Evolutionary conservation across 495 filamentous ascomycete genomes (phyloP), one percentile per base, ranked within the genome.

Genomic region (Talaromyces trachyspermus): DNA sequence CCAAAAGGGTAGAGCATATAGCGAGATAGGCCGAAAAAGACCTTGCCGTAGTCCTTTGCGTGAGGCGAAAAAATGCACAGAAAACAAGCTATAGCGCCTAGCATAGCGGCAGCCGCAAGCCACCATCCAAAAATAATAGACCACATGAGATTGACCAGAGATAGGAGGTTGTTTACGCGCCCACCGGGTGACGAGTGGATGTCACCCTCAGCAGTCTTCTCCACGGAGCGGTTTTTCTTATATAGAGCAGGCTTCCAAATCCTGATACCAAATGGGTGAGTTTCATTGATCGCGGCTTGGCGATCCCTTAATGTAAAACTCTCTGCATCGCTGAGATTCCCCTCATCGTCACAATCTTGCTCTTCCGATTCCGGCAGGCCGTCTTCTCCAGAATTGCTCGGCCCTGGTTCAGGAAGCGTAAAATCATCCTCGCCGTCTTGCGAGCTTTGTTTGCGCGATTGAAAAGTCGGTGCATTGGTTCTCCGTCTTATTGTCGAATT

Each of bases 231-330:
- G 54, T 82, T 83, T 61, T 99, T 99, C 72, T 97, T 97, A 75
- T 99, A 99, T 30, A 99, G 61, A 0, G 92, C 92, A 15, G 92
- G 92, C 64, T 99, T 99, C 92, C 92, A 99, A 25, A 99, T 85
- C 50, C 92, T 84, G 58, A 99, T 97, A 64, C 92, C 92, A 54
- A 99, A 99, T 0, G 92, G 92, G 71, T 99, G 92, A 0, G 92
- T 99, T 63, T 95, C 84, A 66, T 99, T 99, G 67, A 99, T 99
- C 42, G 92, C 92, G 63, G 95, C 84, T 66, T 99, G 92, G 29
- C 91, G 83, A 60, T 97, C 92, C 68, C 95, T 94, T 33, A 81
- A 62, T 2, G 78, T 81, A 54, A 81, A 81, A 63, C 87, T 92
- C 59, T 86, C 89, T 5, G 85, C 83, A 52, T 89, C 87, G 57